Conservation (phyloP, 495 filamentous ascomycete species). For the Chaetomium cochliodes region DNA sequence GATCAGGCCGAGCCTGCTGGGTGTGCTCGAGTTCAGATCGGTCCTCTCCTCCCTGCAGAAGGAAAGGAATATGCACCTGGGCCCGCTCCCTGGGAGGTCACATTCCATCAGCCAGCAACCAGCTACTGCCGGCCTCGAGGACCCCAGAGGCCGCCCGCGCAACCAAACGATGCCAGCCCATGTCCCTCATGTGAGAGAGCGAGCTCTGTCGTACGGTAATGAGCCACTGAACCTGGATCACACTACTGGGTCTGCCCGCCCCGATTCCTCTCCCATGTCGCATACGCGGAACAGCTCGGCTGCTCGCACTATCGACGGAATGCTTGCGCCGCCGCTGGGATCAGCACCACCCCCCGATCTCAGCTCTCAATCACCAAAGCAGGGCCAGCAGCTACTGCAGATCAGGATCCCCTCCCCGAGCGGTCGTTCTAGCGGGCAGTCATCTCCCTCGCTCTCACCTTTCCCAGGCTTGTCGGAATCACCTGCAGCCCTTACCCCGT, state of each 20-base stretch:
- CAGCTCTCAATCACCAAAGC: neutral
- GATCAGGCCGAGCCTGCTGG: conserved; percentile 89
- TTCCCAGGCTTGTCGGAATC: conserved; percentile 48
- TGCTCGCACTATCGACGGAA: conserved; percentile 31
- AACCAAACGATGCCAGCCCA: conserved; percentile 19
- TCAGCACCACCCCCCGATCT: neutral
- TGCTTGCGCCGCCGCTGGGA: conserved; percentile 32
- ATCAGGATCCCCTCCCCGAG: conserved; percentile 45
- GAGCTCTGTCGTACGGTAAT: conserved; percentile 36
- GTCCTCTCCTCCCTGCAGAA: conserved; percentile 80
- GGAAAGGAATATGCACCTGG: conserved; percentile 67
- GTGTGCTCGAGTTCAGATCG: conserved; percentile 89
- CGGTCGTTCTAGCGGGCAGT: conserved; percentile 54
- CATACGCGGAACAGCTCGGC: conserved; percentile 29
- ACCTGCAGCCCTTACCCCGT: conserved; percentile 44
- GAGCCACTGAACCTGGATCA: conserved; percentile 28
- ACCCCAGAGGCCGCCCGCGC: conserved; percentile 24
- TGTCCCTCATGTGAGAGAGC: conserved; percentile 26
- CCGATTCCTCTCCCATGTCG: conserved; percentile 11
- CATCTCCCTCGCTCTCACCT: conserved; percentile 41
- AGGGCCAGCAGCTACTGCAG: conserved; percentile 22
- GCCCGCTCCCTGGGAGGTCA: conserved; percentile 64
- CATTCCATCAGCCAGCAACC: conserved; percentile 63
- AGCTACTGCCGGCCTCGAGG: conserved; percentile 13
- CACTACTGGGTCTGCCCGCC: conserved; percentile 11